Evolutionary conservation across 495 filamentous ascomycete species (phyloP), one percentile per base, ranked within the genome.

Genomic region (Penicillium pancosmium): DNA sequence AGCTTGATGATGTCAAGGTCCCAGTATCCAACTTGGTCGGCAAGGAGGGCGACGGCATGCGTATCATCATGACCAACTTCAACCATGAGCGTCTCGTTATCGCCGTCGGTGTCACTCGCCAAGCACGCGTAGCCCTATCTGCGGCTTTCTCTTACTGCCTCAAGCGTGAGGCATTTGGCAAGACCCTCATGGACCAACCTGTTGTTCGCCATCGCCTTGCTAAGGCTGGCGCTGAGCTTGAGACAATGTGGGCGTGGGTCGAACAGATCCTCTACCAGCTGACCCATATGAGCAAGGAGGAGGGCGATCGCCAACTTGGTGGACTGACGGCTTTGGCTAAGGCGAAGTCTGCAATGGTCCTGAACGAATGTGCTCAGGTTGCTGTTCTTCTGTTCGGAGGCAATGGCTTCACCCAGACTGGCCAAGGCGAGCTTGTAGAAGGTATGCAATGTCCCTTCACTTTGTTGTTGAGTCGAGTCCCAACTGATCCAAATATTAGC

Each of bases 21-120:
- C 88, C 88, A 4, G 80, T 84, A 2, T 74, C 75, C 38, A 91
- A 92, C 68, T 71, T 92, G 5, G 80, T 92, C 54, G 88, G 88
- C n/a, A 57, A 73, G 31, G 89, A 92, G 64, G 87, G 87, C 46
- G 75, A 78, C 55, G 89, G 89, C 13, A 90, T 92, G 86, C 79
- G 75, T 38, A 86, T 89, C 63, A 84, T 91, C 60, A 91, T 92
- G 88, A 88, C 85, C 43, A 91, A 92, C 73, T 91, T 92, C 83
- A 91, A 91, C 75, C 88, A 92, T 63, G 89, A 92, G 73, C 83
- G 89, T 0, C 73, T 92, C 2, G 76, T 79, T 23, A 88, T 91
- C 52, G 74, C 85, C 7, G 82, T 91, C 25, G 82, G 82, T 1
- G 79, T 79, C 4, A 88, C 85, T 8, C 79, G 89, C 2, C 73